These are phyloP conservation scores for Penicillium maclennaniae DNA, from an alignment of 495 filamentous ascomycete genomes.

Conservation along the genomic window DNA sequence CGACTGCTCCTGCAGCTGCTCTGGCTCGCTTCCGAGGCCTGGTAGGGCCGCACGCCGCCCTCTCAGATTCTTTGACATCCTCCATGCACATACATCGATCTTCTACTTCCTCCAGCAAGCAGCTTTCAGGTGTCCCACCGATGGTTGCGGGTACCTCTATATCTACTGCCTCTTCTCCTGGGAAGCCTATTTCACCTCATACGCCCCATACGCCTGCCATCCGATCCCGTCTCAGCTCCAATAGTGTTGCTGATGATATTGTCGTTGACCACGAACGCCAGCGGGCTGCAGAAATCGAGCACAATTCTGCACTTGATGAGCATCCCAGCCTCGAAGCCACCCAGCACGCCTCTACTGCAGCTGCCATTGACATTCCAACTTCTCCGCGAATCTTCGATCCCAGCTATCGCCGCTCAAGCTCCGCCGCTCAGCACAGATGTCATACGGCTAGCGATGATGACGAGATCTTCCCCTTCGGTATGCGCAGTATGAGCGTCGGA, in stretches of 20 bases:
- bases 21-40: constrained; percentile 76
- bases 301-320: constrained; percentile 37
- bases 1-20: constrained; percentile 56
- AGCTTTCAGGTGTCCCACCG: constrained; percentile 75
- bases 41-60: constrained; percentile 77
- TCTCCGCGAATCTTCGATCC: constrained; percentile 64
- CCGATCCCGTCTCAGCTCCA: constrained; percentile 84
- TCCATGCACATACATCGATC: constrained; percentile 79
- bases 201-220: constrained; percentile 93
- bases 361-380: constrained; percentile 77
- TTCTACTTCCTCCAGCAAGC: constrained; percentile 77
- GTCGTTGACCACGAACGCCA: constrained; percentile 27
- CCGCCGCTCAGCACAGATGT: constrained; percentile 68
- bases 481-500: constrained; percentile 77
- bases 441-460: constrained; percentile 52
- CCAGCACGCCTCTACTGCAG: constrained; percentile 50
- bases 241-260: constrained; percentile 75
- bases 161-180: constrained; percentile 81
- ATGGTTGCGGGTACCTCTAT: constrained; percentile 81
- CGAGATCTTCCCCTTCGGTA: constrained; percentile 57
- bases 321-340: constrained; percentile 34
- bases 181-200: constrained; percentile 88
- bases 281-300: constrained; percentile 26
- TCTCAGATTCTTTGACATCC: constrained; percentile 85
- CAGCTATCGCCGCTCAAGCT: constrained; percentile 66